These are phyloP conservation scores for Astrothelium subdiscretum DNA, from an alignment of 495 filamentous ascomycete genomes.

Conservation along the genomic window DNA sequence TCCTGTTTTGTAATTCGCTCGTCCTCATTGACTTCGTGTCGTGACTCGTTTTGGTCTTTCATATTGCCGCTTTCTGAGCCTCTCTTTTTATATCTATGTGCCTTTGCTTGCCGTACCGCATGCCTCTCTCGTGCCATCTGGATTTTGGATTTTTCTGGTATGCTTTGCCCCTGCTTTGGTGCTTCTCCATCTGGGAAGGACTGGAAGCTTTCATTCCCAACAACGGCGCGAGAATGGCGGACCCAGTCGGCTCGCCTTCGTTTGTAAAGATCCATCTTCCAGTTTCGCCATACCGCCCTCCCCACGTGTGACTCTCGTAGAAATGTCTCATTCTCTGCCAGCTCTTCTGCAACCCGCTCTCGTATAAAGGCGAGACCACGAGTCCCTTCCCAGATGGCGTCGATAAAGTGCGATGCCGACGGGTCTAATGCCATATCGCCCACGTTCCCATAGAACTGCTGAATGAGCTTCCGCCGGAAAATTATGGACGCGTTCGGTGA, in stretches of 20 bases:
- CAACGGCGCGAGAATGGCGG: constrained; percentile 47
- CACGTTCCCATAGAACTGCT: constrained; percentile 46
- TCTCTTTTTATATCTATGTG: background rate
- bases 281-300: constrained; percentile 78
- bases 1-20: background rate
- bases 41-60: background rate
- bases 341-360: constrained; percentile 54
- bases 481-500: constrained; percentile 43
- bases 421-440: constrained; percentile 56
- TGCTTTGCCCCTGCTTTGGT: constrained; percentile 1
- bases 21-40: background rate
- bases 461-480: constrained; percentile 51
- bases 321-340: constrained; percentile 46
- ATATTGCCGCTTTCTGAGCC: background rate
- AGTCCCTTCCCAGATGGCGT: constrained; percentile 60
- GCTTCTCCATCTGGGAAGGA: constrained; percentile 22
- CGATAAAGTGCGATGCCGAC: constrained; percentile 67
- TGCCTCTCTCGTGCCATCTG: constrained; percentile 28
- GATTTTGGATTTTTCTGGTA: constrained; percentile 21
- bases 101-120: constrained; percentile 17
- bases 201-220: constrained; percentile 30
- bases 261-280: constrained; percentile 82
- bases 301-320: constrained; percentile 67
- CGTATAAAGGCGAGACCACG: constrained; percentile 53
- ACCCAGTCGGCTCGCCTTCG: constrained; percentile 59